phyloP scores from a whole-genome alignment of 192 early-diverging fungal species.

The Powellomyces hirtus region DNA sequence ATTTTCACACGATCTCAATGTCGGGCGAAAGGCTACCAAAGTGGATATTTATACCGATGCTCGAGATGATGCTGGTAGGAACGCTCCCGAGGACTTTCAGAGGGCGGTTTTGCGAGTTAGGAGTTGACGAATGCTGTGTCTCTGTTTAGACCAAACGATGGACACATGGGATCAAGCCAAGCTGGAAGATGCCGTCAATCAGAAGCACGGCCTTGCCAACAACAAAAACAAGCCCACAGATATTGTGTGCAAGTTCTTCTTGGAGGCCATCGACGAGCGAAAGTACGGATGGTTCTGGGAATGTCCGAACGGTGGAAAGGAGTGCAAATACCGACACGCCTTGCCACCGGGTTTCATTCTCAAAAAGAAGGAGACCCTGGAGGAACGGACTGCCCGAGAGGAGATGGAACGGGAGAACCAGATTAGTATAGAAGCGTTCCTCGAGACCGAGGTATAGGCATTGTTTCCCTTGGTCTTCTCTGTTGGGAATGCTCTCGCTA shows the following conservation, averaged over 20 bases:
- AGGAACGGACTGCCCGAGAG: conserved; percentile 68
- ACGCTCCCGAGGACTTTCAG: too few species aligned
- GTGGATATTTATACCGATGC: conserved; percentile 92
- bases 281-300: conserved; percentile 99
- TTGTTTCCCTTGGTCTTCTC: not conserved
- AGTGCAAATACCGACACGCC: conserved; percentile 96
- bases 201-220: conserved; percentile 68
- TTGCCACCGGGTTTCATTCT: conserved; percentile 94
- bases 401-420: conserved; percentile 71
- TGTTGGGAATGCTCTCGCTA: too few species aligned
- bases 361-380: conserved; percentile 79
- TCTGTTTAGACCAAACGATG: conserved; percentile 65
- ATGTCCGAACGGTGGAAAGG: conserved; percentile 89
- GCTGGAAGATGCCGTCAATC: conserved; percentile 82
- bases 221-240: conserved; percentile 86
- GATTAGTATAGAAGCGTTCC: conserved; percentile 95
- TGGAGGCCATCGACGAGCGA: conserved; percentile 91
- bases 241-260: conserved; percentile 98
- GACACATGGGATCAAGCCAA: conserved; percentile 94
- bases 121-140: too few species aligned
- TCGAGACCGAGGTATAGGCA: conserved; percentile 84
- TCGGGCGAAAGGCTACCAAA: conserved; percentile 89
- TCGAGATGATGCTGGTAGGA: conserved; percentile 61
- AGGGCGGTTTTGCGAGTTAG: too few species aligned
- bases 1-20: conserved; percentile 92